phyloP scores from a whole-genome alignment of 805 yeast species.

The Saccharomycopsis sp. region DNA sequence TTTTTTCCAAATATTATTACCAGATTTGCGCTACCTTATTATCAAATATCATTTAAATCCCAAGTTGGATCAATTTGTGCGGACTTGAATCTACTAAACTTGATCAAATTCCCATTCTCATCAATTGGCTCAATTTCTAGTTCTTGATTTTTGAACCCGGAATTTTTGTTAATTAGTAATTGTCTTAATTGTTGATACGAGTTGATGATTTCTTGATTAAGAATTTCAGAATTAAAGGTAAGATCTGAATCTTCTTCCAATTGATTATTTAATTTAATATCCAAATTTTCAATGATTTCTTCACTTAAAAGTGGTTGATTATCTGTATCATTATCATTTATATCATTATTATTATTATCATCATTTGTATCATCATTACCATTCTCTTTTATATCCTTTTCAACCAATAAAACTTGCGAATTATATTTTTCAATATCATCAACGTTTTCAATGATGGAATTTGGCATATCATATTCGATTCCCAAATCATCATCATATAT shows the following conservation, averaged over 20 bases:
- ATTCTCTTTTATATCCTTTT: conserved; percentile 11
- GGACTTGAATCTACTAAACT: conserved; percentile 58
- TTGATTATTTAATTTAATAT: not conserved
- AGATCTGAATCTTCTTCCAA: conserved; percentile 21
- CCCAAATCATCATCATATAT: conserved; percentile 43
- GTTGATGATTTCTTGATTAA: conserved; percentile 38
- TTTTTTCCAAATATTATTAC: too few relatives aligned
- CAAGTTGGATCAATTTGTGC: conserved; percentile 29
- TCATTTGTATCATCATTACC: conserved; percentile 18
- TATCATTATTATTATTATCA: conserved; percentile 19
- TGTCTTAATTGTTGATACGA: conserved; percentile 51
- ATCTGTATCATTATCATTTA: conserved; percentile 22
- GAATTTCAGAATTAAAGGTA: conserved; percentile 22
- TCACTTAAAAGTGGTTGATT: conserved; percentile 33
- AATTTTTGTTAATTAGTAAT: conserved; percentile 35
- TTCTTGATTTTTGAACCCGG: conserved; percentile 37
- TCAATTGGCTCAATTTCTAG: conserved; percentile 60
- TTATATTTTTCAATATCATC: conserved; percentile 41
- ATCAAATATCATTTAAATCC: too few relatives aligned
- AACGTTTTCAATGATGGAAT: conserved; percentile 29
- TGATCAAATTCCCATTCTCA: conserved; percentile 47
- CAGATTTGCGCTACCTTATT: too few relatives aligned
- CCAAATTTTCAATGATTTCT: conserved; percentile 31
- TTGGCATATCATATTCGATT: conserved; percentile 36
- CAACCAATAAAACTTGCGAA: conserved; percentile 29